Evolutionary conservation across 495 filamentous ascomycete species (phyloP).

Genomic region (Podospora tetraspora): DNA sequence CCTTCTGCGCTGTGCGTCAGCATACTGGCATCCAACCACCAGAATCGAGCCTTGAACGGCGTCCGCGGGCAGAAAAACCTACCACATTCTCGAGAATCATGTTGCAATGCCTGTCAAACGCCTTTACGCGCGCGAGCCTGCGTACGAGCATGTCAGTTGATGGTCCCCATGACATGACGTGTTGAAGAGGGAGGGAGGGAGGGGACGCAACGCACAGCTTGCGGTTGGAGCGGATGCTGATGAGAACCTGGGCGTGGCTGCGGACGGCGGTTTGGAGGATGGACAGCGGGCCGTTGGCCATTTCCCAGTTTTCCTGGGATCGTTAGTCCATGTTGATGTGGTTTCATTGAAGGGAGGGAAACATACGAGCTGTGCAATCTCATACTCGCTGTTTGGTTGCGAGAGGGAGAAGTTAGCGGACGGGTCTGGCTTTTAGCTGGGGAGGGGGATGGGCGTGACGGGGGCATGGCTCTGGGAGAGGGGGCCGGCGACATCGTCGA

Average conservation of each 20-base stretch:
- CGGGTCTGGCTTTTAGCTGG: background rate
- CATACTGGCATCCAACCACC: background rate
- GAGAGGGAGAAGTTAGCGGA: background rate
- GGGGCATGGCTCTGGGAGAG: no score
- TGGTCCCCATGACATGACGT: no score
- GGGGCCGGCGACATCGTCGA: no score
- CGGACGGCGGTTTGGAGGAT: slow-evolving; percentile 90
- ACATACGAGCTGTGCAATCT: slow-evolving; percentile 28
- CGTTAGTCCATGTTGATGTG: no score
- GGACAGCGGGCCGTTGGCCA: slow-evolving; percentile 45
- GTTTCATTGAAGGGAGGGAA: no score
- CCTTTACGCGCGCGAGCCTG: slow-evolving; percentile 47
- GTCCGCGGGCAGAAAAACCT: background rate
- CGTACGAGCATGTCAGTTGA: background rate
- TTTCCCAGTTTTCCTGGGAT: slow-evolving; percentile 30
- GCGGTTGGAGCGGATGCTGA: slow-evolving; percentile 86
- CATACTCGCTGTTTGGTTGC: slow-evolving; percentile 22
- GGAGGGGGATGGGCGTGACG: background rate
- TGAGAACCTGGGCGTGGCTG: slow-evolving; percentile 81
- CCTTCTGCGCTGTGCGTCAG: slow-evolving; percentile 51
- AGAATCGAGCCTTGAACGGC: no score
- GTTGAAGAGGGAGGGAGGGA: no score
- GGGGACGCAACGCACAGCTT: slow-evolving; percentile 41
- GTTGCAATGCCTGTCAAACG: slow-evolving; percentile 42
- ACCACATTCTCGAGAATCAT: slow-evolving; percentile 33